These are phyloP conservation scores for Fusarium praegraminearum DNA, from an alignment of 2,329 filamentous ascomycete species.

Conservation along the genomic window DNA sequence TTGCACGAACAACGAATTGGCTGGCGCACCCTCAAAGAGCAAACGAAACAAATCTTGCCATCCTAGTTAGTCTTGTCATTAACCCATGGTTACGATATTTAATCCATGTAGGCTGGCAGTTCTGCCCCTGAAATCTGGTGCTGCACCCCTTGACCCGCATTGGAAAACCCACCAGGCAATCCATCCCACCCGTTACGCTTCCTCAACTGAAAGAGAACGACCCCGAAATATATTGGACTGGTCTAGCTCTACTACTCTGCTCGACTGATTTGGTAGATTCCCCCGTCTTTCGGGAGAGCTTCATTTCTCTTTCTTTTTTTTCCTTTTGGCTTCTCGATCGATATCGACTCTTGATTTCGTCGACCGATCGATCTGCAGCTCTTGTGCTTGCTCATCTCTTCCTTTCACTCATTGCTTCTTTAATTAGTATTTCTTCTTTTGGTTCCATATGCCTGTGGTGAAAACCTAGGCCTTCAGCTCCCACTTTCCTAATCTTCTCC, in stretches of 20 bases:
- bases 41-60: neutral
- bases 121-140: conserved; percentile 46
- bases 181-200: conserved; percentile 17
- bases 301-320: conserved; percentile 32
- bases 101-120: conserved; percentile 34
- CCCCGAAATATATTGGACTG: conserved; percentile 41
- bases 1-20: neutral
- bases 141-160: conserved; percentile 42
- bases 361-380: conserved; percentile 21
- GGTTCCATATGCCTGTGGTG: conserved; percentile 11
- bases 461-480: conserved; percentile 16
- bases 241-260: conserved; percentile 23
- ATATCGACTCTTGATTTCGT: conserved; percentile 15
- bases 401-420: conserved; percentile 28
- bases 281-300: conserved; percentile 40
- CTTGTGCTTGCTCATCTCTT: conserved; percentile 22
- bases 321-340: conserved; percentile 13
- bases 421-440: conserved; percentile 12
- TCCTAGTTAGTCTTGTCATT: conserved; percentile 3
- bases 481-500: neutral
- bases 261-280: conserved; percentile 36
- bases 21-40: neutral
- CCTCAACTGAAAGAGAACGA: conserved; percentile 34
- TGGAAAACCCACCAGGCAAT: conserved; percentile 15
- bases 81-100: conserved; percentile 17